Evolutionary conservation across 805 yeast genomes (phyloP).

Genomic region (Spathaspora arborariae): DNA sequence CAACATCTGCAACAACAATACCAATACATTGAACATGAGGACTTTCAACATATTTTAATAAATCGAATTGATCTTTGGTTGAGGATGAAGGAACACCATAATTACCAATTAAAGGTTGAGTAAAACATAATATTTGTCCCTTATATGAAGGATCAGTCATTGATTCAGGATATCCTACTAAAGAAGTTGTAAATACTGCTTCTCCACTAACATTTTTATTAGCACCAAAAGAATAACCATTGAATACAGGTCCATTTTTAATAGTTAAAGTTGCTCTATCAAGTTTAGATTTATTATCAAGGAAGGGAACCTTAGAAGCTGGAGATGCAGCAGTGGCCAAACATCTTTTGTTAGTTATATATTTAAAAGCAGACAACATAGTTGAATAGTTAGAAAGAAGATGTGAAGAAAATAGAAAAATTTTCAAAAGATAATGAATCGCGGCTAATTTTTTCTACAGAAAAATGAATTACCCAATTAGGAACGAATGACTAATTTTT

Average conservation of each 20-base stretch:
- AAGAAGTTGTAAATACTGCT: slow-evolving; percentile 95
- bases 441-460: slow-evolving; percentile 22
- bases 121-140: slow-evolving; percentile 95
- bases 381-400: not conserved
- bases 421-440: slow-evolving; percentile 26
- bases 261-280: slow-evolving; percentile 88
- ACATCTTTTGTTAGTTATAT: slow-evolving; percentile 2
- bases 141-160: slow-evolving; percentile 98
- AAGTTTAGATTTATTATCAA: slow-evolving; percentile 38
- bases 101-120: slow-evolving; percentile 96
- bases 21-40: slow-evolving; percentile 93
- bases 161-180: slow-evolving; percentile 98
- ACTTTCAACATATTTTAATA: slow-evolving; percentile 87
- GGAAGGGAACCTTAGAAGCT: slow-evolving; percentile 11
- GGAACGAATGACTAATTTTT: slow-evolving; percentile 20
- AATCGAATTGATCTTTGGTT: slow-evolving; percentile 76
- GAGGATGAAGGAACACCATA: slow-evolving; percentile 94
- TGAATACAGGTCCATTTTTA: slow-evolving; percentile 89
- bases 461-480: slow-evolving; percentile 17
- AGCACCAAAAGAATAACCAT: slow-evolving; percentile 95
- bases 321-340: slow-evolving; percentile 34
- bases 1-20: slow-evolving; percentile 93
- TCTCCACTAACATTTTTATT: slow-evolving; percentile 91
- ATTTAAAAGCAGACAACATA: slow-evolving; percentile 1
- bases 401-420: not conserved